A percentile compares a stretch with the other conserved stretches of the same genome.
Evolutionary conservation across 345 rosid species (phyloP).

Genomic region (Corchorus olitorius): DNA sequence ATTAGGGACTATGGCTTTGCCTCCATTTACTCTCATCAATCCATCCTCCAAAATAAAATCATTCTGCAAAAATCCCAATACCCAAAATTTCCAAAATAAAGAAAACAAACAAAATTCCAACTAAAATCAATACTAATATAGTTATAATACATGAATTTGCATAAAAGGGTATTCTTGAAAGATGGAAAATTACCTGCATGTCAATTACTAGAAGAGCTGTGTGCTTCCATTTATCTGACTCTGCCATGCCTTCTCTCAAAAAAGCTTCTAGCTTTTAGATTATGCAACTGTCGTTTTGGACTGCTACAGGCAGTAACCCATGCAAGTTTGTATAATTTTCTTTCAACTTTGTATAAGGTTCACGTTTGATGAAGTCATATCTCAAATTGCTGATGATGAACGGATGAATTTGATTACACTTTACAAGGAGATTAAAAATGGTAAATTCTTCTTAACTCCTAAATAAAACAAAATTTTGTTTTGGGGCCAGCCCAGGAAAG

Average conservation of each 20-base stretch:
- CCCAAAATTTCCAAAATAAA: neutral
- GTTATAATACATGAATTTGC: neutral
- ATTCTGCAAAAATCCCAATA: conserved; percentile 11
- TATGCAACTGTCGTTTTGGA: neutral
- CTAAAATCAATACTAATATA: neutral
- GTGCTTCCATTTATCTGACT: conserved; percentile 60
- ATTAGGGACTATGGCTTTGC: conserved; percentile 64
- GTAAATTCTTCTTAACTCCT: too few relatives aligned
- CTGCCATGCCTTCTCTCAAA: conserved; percentile 40
- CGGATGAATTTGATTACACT: too few relatives aligned
- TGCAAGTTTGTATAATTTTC: neutral
- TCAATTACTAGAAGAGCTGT: conserved; percentile 89
- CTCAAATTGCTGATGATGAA: too few relatives aligned
- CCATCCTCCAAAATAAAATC: conserved; percentile 15
- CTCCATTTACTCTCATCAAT: conserved; percentile 55
- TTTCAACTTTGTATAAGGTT: neutral
- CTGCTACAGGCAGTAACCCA: neutral
- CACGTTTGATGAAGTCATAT: too few relatives aligned
- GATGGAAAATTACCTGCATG: conserved; percentile 71
- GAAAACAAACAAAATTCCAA: neutral
- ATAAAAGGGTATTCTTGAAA: neutral
- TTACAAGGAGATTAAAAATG: too few relatives aligned
- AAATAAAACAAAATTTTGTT: too few relatives aligned
- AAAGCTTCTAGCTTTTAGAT: neutral
- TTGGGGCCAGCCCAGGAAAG: too few relatives aligned